Evolutionary conservation across 2,329 filamentous ascomycete species (phyloP).

Genomic region (Penicillium sp.): DNA sequence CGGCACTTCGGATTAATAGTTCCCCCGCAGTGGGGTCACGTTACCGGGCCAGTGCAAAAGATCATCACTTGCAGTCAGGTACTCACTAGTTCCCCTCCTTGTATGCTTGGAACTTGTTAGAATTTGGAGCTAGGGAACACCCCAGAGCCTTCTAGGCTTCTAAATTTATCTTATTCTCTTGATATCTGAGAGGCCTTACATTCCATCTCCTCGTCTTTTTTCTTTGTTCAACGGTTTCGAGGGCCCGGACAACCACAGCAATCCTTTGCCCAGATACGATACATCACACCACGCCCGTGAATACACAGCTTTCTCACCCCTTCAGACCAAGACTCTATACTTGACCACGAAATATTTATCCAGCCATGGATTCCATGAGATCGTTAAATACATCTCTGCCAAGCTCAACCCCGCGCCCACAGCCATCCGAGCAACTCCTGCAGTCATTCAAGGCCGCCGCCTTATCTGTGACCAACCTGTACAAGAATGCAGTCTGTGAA

Average conservation of each 20-base stretch:
- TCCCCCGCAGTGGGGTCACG: conserved; percentile 39
- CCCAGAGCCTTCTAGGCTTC: background rate
- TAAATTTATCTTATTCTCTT: background rate
- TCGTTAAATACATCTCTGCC: conserved; percentile 64
- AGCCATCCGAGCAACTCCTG: conserved; percentile 62
- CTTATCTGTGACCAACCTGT: conserved; percentile 91
- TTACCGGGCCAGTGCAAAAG: conserved; percentile 39
- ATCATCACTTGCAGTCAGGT: conserved; percentile 28
- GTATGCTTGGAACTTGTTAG: background rate
- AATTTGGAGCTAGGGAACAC: conserved; percentile 1
- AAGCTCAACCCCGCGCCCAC: conserved; percentile 49
- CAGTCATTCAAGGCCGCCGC: conserved; percentile 91
- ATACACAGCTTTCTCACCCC: background rate
- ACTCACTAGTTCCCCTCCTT: conserved; percentile 15
- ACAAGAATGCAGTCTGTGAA: conserved; percentile 82
- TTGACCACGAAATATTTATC: background rate
- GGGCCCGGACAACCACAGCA: background rate
- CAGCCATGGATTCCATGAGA: conserved; percentile 64
- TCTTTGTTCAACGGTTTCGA: conserved; percentile 7
- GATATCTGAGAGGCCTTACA: background rate
- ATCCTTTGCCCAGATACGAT: background rate
- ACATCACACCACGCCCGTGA: conserved; percentile 4
- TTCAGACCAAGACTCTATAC: background rate
- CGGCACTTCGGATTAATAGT: conserved; percentile 24
- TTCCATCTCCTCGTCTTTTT: background rate